Evolutionary conservation across 169 alveolate genomes (phyloP).

Genomic region (Prorocentrum cordatum): DNA sequence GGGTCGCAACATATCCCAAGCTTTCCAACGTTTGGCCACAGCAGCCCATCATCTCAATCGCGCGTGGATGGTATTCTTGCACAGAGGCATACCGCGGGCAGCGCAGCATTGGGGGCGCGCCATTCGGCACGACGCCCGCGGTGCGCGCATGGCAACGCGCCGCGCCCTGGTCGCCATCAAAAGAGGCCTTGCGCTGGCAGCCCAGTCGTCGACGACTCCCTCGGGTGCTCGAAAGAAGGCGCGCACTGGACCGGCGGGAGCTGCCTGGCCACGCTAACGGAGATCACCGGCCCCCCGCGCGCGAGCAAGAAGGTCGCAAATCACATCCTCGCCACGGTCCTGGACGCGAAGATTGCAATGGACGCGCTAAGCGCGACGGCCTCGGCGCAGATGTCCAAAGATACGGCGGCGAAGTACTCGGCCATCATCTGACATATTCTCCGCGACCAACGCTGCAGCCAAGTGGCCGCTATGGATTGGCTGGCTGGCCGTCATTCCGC

Average conservation of each 20-base stretch:
- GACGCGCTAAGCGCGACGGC: not conserved
- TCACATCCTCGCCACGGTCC: not conserved
- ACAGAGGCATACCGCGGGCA: not conserved
- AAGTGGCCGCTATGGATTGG: slow-evolving; percentile 5
- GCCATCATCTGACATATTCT: not conserved
- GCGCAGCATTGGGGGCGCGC: slow-evolving; percentile 6
- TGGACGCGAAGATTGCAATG: not conserved
- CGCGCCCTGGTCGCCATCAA: not conserved
- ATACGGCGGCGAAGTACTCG: not conserved
- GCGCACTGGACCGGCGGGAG: not conserved
- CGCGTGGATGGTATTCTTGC: slow-evolving; percentile 5
- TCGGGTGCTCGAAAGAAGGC: not conserved
- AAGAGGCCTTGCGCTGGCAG: not conserved
- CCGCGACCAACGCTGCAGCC: not conserved
- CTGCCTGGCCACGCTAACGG: not conserved
- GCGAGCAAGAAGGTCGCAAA: not conserved
- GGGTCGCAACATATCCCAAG: slow-evolving; percentile 12
- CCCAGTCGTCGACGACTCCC: slow-evolving; percentile 15
- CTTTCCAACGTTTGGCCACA: slow-evolving; percentile 6
- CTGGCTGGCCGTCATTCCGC: slow-evolving; percentile 9
- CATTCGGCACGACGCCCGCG: not conserved
- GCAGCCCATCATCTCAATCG: not conserved
- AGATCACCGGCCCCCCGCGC: not conserved
- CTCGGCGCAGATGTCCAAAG: not conserved
- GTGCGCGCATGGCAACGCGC: slow-evolving; percentile 13